Evolutionary conservation across 768 basidiomycete species (phyloP).

Genomic region (Podaxis sp.): DNA sequence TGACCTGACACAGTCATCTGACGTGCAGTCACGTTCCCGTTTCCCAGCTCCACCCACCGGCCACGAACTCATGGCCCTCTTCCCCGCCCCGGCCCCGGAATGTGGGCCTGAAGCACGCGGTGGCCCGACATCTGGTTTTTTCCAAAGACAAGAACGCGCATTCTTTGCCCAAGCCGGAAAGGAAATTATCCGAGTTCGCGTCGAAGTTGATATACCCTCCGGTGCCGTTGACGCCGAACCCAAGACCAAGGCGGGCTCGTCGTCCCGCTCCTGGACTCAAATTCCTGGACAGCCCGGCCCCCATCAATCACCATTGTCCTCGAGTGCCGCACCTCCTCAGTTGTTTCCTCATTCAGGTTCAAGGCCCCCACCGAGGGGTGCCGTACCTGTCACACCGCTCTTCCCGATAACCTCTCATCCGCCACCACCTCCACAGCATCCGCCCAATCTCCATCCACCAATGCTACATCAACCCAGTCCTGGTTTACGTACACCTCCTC

Average conservation of each 20-base stretch:
- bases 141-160: conserved; percentile 73
- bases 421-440: conserved; percentile 24
- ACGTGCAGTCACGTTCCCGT: conserved; percentile 45
- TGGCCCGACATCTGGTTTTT: conserved; percentile 70
- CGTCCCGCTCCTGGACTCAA: conserved; percentile 24
- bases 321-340: conserved; percentile 25
- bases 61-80: conserved; percentile 84
- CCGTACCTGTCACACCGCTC: conserved; percentile 32
- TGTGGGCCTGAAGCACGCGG: conserved; percentile 53
- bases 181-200: conserved; percentile 72
- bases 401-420: conserved; percentile 31
- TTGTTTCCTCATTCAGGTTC: conserved; percentile 34
- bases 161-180: conserved; percentile 80
- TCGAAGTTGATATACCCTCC: conserved; percentile 61
- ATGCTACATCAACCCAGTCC: conserved; percentile 30
- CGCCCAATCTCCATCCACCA: conserved; percentile 35
- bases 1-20: conserved; percentile 55
- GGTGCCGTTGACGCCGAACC: conserved; percentile 27
- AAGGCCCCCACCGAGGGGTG: conserved; percentile 30
- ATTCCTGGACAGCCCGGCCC: conserved; percentile 17
- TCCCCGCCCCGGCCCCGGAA: conserved; percentile 67
- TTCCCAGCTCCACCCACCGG: conserved; percentile 78
- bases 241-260: conserved; percentile 23
- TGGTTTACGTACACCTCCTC: conserved; percentile 47
- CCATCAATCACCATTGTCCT: conserved; percentile 30